Conservation (phyloP, 495 filamentous ascomycete genomes). For the Hypomontagnella submonticulosa region DNA sequence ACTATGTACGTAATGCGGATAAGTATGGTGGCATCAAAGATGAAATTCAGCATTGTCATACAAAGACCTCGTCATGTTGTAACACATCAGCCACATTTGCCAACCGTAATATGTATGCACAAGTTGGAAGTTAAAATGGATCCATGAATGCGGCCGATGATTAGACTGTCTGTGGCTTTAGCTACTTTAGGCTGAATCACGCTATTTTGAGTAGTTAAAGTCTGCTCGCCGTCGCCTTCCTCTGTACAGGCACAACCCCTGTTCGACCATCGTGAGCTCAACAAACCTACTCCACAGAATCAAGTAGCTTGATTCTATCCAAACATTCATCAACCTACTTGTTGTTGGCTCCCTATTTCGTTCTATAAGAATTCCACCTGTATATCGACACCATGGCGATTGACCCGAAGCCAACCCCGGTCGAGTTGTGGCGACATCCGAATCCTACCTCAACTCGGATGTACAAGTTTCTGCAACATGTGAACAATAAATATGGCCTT, state of each 20-base stretch:
- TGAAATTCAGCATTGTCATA: background rate
- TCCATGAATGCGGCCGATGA: too few relatives aligned
- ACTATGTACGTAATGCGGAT: too few relatives aligned
- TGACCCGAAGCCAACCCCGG: slow-evolving; percentile 19
- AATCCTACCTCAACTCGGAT: slow-evolving; percentile 73
- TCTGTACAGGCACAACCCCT: too few relatives aligned
- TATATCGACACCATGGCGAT: slow-evolving; percentile 45
- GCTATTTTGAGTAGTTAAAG: too few relatives aligned
- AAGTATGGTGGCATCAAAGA: background rate
- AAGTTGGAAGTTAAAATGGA: too few relatives aligned
- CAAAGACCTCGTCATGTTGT: background rate
- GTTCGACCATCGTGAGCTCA: slow-evolving; percentile 11
- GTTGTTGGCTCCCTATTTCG: background rate
- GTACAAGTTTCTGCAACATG: slow-evolving; percentile 72
- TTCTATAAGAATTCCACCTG: background rate
- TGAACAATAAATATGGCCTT: slow-evolving; percentile 74
- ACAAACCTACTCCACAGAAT: slow-evolving; percentile 3
- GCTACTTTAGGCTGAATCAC: too few relatives aligned
- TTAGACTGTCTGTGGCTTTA: too few relatives aligned
- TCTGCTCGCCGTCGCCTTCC: too few relatives aligned
- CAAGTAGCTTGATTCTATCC: background rate
- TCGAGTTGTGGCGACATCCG: slow-evolving; percentile 78
- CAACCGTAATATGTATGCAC: too few relatives aligned
- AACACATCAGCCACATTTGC: slow-evolving; percentile 5
- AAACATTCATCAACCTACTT: background rate